Percentiles rank a stretch among this genome's conserved stretches.
phyloP scores from a whole-genome alignment of 2,329 filamentous ascomycete species.

The Colletotrichum ledebouriae region DNA sequence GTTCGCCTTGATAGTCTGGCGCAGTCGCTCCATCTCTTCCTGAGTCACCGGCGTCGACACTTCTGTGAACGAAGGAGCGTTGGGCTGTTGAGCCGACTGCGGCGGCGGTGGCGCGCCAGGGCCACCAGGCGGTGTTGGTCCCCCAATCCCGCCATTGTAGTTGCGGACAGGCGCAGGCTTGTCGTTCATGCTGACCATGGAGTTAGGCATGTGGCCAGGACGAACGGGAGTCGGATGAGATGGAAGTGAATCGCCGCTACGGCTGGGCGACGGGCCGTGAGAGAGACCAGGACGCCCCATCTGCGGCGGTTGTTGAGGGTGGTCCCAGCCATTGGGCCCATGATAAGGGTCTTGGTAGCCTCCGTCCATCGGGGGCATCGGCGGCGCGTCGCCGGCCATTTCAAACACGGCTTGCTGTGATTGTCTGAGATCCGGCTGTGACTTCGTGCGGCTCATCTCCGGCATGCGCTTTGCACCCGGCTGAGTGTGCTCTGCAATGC shows the following conservation, averaged over 20 bases:
- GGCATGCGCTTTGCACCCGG: constrained; percentile 64
- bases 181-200: constrained; percentile 66
- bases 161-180: constrained; percentile 72
- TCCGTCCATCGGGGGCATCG: constrained; percentile 62
- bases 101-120: constrained; percentile 53
- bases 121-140: constrained; percentile 51
- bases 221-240: constrained; percentile 74
- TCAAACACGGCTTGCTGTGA: constrained; percentile 80
- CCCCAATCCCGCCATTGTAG: constrained; percentile 64
- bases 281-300: constrained; percentile 46
- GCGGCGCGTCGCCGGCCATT: constrained; percentile 74
- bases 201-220: constrained; percentile 72
- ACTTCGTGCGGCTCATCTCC: constrained; percentile 72
- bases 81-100: constrained; percentile 47
- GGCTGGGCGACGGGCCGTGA: constrained; percentile 48
- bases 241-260: constrained; percentile 63
- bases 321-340: constrained; percentile 41
- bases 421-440: constrained; percentile 75
- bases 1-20: constrained; percentile 76
- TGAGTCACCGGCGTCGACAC: constrained; percentile 73
- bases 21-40: constrained; percentile 82
- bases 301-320: constrained; percentile 15
- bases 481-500: constrained; percentile 57
- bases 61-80: constrained; percentile 31
- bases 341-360: constrained; percentile 42